These are phyloP conservation scores for Alnus glutinosa DNA, from an alignment of 306 rosid genomes.

Conservation along the genomic window DNA sequence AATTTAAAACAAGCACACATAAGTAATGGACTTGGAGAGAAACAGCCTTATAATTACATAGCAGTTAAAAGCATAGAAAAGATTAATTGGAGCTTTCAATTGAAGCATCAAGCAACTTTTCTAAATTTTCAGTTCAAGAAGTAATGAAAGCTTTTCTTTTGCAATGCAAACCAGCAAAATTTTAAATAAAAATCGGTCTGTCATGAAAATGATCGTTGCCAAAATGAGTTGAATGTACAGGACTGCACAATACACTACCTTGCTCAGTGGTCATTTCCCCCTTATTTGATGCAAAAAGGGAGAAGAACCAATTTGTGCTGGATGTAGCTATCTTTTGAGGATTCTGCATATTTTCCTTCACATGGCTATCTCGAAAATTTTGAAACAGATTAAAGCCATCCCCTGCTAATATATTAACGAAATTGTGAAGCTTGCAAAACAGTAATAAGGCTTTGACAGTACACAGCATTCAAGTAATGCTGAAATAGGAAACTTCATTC, in stretches of 20 bases:
- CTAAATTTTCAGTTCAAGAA: not conserved
- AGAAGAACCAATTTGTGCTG: constrained; percentile 39
- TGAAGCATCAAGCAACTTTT: not conserved
- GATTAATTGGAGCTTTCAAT: not conserved
- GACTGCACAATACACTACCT: constrained; percentile 18
- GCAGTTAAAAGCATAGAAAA: not conserved
- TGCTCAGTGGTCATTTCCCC: constrained; percentile 26
- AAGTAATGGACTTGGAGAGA: too few species aligned
- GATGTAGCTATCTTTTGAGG: constrained; percentile 29
- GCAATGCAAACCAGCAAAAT: not conserved
- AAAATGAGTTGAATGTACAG: constrained; percentile 15
- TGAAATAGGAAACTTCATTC: constrained; percentile 1
- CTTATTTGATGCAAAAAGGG: constrained; percentile 27
- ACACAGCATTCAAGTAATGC: constrained; percentile 14
- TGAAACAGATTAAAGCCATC: constrained; percentile 35
- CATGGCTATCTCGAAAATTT: constrained; percentile 20
- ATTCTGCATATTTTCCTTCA: constrained; percentile 27
- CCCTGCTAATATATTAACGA: constrained; percentile 33
- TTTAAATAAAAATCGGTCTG: not conserved
- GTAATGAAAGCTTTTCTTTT: not conserved
- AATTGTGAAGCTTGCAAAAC: constrained; percentile 17
- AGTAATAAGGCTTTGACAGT: not conserved
- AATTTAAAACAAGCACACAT: too few species aligned
- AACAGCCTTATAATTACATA: too few species aligned
- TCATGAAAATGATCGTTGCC: not conserved